Base-by-base conservation (phyloP, 2,329 filamentous ascomycete genomes). In the Sclerotinia subarctica region DNA sequence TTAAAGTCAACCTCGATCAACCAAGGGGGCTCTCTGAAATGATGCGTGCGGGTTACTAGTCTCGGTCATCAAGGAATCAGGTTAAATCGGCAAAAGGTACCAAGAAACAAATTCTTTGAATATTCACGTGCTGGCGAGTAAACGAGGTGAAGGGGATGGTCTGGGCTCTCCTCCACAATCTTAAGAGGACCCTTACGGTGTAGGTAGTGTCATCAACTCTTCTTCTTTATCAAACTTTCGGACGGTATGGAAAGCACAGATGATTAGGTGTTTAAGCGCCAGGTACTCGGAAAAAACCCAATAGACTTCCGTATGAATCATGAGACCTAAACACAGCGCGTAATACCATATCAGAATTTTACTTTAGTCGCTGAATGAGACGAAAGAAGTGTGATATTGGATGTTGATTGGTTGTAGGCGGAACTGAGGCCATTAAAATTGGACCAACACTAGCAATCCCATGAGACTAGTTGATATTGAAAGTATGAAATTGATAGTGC, bases 281-380 rank as follows among this genome's bases (percentile, higher is more conserved):
- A 66, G 64, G 64, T 66, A 66, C 64, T 44, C 64, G 46, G 64
- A 42, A 60, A 49, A 19, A 51, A 49, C 46, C 35, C 54, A 60
- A 52, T 35, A 38, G 32, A 8, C 19, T 42, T 46, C 15, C 32
- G 13, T 51, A 38, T 29, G 46, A 52, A 44, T 59, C 54, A 52
- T 60, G 64, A 59, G 24, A 44, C 64, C 54, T 35, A 51, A 42
- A 24, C 17, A 60, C 46, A 42, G 54, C 64, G 64, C 64, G 64
- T 66, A 60, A n/a, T 29, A 17, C 21, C 26, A 49, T 51, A 44
- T 32, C 46, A 52, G 32, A 60, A 38, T 52, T 29, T 7, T 24
- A 35, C 17, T n/a, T 66, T 60, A 29, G 54, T 44, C 64, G 64
- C 64, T 56, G 64, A 66, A 60, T 21, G 13, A 42, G 29, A 66